Evolutionary conservation across 2,329 filamentous ascomycete genomes (phyloP), one percentile per base, ranked within the genome.

Genomic region (Colletotrichum neosansevieriae): DNA sequence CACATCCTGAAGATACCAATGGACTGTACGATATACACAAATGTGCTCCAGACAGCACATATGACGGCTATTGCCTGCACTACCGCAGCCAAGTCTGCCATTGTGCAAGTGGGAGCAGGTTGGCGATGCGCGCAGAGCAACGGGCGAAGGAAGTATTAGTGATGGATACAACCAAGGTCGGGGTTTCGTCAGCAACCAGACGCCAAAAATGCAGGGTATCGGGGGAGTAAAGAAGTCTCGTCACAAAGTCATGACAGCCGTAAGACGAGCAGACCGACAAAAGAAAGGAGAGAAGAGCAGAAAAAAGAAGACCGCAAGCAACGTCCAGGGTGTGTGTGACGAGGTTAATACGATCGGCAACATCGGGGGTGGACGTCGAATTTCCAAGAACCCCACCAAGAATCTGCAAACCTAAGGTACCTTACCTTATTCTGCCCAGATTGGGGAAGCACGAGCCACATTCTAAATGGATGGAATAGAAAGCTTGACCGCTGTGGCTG

Each of bases 1-100:
- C 78, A 89, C 89, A 90, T 80, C 72, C 88, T 82, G 63, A 79
- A 82, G 65, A 86, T 84, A 64, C 89, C 89, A 60, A 90, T 83
- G 36, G 74, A 74, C 72, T 91, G 86, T 32, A 91, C 85, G 6
- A 84, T 45, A 45, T 88, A 74, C 29, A 91, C 81, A 38, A 83
- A 73, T 59, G 78, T 76, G 73, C 82, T 85, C 87, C 89, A 90
- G 70, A 82, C 73, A 44, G 88, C 79, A 71, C 82, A 86, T 57
- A 81, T 76, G 61, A 79, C 77, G 71, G 87, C 86, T 56, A 84
- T 71, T 47, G 73, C 74, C 68, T 84, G 78, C 57, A 77, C 53
- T 40, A 73, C 68, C 42, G 70, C 58, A 15, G 73, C 70, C 73
- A 74, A 74, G 24, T 58, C 53, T 47, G 60, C 19, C 49, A 69